Percentiles rank a stretch among this genome's conserved stretches.
Evolutionary conservation across 176 grass and related monocot genomes (phyloP).

Genomic region (Phragmites australis): DNA sequence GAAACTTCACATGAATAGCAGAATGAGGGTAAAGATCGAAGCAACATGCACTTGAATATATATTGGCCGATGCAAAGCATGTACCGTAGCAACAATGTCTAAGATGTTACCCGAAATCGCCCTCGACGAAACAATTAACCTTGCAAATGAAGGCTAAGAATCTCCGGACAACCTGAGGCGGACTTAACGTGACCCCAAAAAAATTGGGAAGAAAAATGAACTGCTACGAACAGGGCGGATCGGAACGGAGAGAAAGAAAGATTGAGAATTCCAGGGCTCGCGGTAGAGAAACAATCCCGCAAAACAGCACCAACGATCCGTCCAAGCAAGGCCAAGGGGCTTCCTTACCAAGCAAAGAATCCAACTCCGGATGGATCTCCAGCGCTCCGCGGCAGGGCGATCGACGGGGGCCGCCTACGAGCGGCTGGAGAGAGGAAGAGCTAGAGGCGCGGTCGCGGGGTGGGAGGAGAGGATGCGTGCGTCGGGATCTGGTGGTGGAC

Average conservation of each 20-base stretch:
- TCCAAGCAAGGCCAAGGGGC: not conserved
- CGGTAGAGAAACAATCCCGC: not conserved
- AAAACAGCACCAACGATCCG: not conserved
- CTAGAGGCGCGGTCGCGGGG: not conserved
- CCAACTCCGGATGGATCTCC: not conserved
- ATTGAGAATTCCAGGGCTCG: not conserved
- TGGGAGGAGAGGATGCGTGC: not conserved
- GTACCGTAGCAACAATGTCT: not conserved
- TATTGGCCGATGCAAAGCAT: not conserved
- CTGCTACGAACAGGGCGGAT: not conserved
- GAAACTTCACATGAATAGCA: not conserved
- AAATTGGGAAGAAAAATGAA: not conserved
- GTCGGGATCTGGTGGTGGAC: conserved; percentile 5
- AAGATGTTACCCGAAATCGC: not conserved
- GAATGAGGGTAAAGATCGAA: not conserved
- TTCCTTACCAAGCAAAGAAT: conserved; percentile 2
- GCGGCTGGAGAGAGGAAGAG: not conserved
- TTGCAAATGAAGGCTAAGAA: not conserved
- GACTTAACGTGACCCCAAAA: not conserved
- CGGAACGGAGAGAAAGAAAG: no score
- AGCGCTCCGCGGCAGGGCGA: not conserved
- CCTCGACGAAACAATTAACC: not conserved
- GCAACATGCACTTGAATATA: not conserved
- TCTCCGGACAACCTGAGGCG: not conserved
- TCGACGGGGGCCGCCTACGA: not conserved